Evolutionary conservation across 306 rosid genomes (phyloP), one percentile per base, ranked within the genome.

Genomic region (Styphnolobium japonicum): DNA sequence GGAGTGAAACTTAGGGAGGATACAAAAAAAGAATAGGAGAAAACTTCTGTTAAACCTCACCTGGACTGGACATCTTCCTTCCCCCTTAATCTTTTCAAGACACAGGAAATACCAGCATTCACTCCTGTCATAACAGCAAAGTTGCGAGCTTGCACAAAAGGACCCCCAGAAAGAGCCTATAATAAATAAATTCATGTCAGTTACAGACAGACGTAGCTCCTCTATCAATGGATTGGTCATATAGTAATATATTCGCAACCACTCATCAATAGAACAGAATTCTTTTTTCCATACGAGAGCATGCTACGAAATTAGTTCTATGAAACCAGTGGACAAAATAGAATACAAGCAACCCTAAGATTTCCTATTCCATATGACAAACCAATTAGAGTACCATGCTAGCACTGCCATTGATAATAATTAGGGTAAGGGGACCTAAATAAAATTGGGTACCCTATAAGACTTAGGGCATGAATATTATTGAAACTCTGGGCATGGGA

Each of bases 101-200:
- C 91, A 85, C 91, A 91, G 19, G 99, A 64, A 72, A 96, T 93
- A 37, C 99, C 99, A 19, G 99, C 99, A 83, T 93, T 96, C 60
- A 87, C 97, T 67, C 99, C 99, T 0, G 98, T 93, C 98, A 96
- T 93, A 56, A 96, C 97, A 64, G 99, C 99, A 82, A 96, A 96
- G 80, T 96, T 96, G 19, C 99, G 91, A 55, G 99, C 99, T 87
- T 96, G 98, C 52, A 90, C 67, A 31, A 89, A 72, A 12, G 98
- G 98, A 65, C 99, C 99, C 18, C 99, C 99, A 37, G 96, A 79
- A 53, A 96, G 94, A 75, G 96, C 97, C 99, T 96, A 40, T 5
- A 73, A 48, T 51, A 80, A 69, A 75, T 18, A 22, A 79, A 78
- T 51, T 14, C 23, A 22, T 6, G 6, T 31, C 29, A 29, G 0